These are phyloP conservation scores for Eimeria necatrix DNA, from an alignment of 169 alveolate species.

Conservation along the genomic window DNA sequence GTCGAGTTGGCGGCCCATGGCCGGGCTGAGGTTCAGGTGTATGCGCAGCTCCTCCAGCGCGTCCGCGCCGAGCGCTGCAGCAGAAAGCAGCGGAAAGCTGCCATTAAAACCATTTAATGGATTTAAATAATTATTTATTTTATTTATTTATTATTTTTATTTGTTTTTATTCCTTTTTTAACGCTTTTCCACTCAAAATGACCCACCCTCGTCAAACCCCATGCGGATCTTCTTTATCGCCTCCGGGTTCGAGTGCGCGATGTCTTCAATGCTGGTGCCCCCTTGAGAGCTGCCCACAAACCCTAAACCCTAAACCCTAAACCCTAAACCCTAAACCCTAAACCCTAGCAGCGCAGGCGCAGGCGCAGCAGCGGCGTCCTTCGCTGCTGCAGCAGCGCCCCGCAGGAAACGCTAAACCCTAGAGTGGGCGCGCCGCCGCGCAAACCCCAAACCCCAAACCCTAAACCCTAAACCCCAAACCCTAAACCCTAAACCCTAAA, in stretches of 20 bases:
- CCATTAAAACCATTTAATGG: no score
- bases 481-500: not conserved
- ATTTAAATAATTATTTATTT: not conserved
- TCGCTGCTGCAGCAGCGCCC: not conserved
- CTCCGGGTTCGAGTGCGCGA: constrained; percentile 87
- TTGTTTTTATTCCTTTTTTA: no score
- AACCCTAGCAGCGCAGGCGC: not conserved
- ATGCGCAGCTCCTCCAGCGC: no score
- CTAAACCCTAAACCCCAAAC: not conserved
- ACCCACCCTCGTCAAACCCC: constrained; percentile 85
- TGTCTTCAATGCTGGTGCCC: constrained; percentile 93
- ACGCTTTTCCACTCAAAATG: not conserved
- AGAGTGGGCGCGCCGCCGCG: not conserved
- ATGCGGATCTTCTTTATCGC: constrained; percentile 88
- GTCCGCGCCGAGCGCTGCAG: no score
- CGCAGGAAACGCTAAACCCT: not conserved
- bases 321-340: constrained; percentile 1
- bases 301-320: not conserved
- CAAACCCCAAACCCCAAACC: not conserved
- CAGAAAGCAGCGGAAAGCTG: no score
- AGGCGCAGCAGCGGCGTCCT: not conserved
- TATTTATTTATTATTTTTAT: not conserved
- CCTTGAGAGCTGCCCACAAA: constrained; percentile 85
- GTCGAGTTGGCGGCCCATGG: no score
- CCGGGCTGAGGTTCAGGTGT: no score